A percentile compares a stretch with the other conserved stretches of the same genome.
Evolutionary conservation across 2,329 filamentous ascomycete species (phyloP).

Genomic region (Claviceps humidiphila): DNA sequence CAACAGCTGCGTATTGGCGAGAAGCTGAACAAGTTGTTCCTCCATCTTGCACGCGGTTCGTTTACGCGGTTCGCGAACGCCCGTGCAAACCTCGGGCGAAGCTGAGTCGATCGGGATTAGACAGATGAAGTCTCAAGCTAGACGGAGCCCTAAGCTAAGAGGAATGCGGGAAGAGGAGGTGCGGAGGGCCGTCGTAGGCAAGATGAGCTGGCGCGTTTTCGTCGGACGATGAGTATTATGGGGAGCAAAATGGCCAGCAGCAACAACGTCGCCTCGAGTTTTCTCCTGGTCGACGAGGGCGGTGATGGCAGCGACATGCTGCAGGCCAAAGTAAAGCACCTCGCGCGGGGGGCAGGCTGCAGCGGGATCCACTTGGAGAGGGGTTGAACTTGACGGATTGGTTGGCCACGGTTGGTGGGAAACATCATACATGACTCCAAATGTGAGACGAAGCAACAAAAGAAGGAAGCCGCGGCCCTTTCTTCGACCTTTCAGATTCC

Average conservation of each 20-base stretch:
- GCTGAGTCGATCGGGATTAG: neutral
- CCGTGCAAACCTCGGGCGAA: neutral
- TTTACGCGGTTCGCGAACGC: neutral
- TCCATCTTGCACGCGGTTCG: conserved; percentile 48
- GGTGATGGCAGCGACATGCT: no score
- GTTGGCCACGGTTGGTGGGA: no score
- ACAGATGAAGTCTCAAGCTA: neutral
- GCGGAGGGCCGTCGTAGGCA: neutral
- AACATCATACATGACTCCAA: no score
- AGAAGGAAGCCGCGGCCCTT: no score
- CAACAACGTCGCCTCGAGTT: no score
- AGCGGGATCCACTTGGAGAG: neutral
- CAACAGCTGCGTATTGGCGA: conserved; percentile 72
- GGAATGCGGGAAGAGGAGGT: neutral
- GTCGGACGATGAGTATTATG: no score
- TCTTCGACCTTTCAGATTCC: no score
- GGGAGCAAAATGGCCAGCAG: no score
- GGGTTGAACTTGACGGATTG: neutral
- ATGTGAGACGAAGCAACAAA: no score
- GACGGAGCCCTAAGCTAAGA: neutral
- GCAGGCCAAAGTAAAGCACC: no score
- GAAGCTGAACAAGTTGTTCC: conserved; percentile 78
- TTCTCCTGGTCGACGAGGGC: no score
- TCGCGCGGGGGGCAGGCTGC: neutral
- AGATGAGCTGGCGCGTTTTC: no score